Conservation (phyloP, 345 rosid genomes). For the Gossypium arboreum region DNA sequence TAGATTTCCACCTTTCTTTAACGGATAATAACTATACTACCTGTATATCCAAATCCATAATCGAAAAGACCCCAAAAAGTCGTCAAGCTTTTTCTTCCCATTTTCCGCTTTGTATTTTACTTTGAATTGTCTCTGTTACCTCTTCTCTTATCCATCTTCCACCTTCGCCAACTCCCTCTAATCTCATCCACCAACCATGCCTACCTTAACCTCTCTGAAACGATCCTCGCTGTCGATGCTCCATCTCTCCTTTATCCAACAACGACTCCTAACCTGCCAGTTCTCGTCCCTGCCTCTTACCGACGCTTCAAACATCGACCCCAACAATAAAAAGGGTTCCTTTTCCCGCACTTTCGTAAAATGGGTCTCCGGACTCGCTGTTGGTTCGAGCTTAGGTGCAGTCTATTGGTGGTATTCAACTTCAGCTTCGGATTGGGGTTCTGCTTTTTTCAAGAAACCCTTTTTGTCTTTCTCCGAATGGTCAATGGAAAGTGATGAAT, state of each 20-base stretch:
- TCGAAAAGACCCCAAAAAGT: not conserved
- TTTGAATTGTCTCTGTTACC: not conserved
- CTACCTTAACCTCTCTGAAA: constrained; percentile 30
- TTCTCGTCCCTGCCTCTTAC: constrained; percentile 31
- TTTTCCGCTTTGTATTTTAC: not conserved
- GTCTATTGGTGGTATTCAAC: constrained; percentile 46
- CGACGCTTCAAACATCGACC: constrained; percentile 17
- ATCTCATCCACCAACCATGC: constrained; percentile 22
- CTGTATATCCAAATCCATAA: not conserved
- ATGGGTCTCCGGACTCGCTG: constrained; percentile 51
- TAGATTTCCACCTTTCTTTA: no score
- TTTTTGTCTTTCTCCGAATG: constrained; percentile 44
- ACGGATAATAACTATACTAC: not conserved
- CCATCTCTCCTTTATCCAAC: constrained; percentile 31
- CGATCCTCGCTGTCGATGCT: constrained; percentile 40
- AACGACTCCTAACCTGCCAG: constrained; percentile 41
- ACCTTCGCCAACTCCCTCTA: not conserved
- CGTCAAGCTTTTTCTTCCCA: not conserved
- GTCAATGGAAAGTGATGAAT: constrained; percentile 30
- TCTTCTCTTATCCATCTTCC: no score
- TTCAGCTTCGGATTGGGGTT: constrained; percentile 22
- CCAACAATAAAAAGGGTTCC: constrained; percentile 9
- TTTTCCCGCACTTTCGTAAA: constrained; percentile 24
- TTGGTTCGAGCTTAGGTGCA: constrained; percentile 61
- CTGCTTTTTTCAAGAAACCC: constrained; percentile 29